phyloP scores from a whole-genome alignment of 116 monocot genomes.

The Zostera marina region DNA sequence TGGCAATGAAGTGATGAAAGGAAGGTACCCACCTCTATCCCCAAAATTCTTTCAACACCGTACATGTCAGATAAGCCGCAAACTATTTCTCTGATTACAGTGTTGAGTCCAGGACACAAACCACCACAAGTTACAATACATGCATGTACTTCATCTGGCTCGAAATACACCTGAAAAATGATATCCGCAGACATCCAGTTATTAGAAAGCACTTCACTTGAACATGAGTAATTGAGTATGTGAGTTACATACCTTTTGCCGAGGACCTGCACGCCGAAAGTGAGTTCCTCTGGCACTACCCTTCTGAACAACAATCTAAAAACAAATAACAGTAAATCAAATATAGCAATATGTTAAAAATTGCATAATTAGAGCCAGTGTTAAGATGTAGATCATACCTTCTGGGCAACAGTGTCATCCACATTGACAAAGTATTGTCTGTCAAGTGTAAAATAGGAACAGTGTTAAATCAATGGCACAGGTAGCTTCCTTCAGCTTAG shows the following conservation, averaged over 20 bases:
- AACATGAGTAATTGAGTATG: background rate
- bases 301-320: slow-evolving; percentile 62
- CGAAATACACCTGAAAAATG: slow-evolving; percentile 53
- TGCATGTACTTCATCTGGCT: slow-evolving; percentile 72
- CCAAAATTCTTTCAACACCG: slow-evolving; percentile 63
- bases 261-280: slow-evolving; percentile 83
- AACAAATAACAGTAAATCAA: background rate
- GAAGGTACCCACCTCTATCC: slow-evolving; percentile 57
- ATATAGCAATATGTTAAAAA: background rate
- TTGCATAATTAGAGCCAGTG: background rate
- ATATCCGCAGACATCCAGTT: background rate
- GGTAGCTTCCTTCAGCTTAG: background rate
- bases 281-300: slow-evolving; percentile 50
- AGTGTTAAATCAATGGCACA: background rate
- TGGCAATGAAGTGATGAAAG: background rate
- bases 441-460: slow-evolving; percentile 6
- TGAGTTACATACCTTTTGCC: slow-evolving; percentile 35
- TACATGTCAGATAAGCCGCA: slow-evolving; percentile 81
- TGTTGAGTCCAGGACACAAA: slow-evolving; percentile 90
- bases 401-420: slow-evolving; percentile 54
- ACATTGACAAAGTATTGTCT: slow-evolving; percentile 72
- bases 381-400: slow-evolving; percentile 18
- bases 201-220: background rate
- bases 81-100: slow-evolving; percentile 88
- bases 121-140: slow-evolving; percentile 98